phyloP scores from a whole-genome alignment of 2,329 filamentous ascomycete species.

The Graphiopsis chlorocephala region DNA sequence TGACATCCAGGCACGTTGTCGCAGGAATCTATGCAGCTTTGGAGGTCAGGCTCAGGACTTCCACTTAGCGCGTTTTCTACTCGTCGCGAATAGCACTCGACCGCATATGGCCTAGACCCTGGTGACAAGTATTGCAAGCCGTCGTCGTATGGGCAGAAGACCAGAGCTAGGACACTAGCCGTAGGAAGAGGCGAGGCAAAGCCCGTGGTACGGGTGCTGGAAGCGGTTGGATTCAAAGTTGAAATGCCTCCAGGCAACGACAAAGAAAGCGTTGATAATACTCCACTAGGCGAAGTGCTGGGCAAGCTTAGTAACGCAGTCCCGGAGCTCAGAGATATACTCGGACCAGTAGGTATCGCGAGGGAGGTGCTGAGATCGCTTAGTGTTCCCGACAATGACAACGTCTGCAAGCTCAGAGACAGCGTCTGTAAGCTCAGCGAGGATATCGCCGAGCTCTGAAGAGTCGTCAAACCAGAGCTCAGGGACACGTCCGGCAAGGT shows the following conservation, averaged over 20 bases:
- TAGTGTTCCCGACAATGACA: neutral
- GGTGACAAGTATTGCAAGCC: constrained; percentile 27
- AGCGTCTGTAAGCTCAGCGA: constrained; percentile 9
- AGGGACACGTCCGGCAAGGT: constrained; percentile 12
- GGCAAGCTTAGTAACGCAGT: constrained; percentile 2
- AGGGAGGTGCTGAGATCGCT: constrained; percentile 15
- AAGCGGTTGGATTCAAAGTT: neutral
- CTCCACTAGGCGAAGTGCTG: constrained; percentile 1
- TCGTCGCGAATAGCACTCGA: constrained; percentile 24
- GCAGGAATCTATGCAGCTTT: constrained; percentile 27
- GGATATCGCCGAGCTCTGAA: constrained; percentile 8
- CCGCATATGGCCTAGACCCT: constrained; percentile 22
- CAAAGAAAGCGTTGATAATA: neutral
- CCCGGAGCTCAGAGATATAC: constrained; percentile 10
- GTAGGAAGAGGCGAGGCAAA: constrained; percentile 19
- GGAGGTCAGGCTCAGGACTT: constrained; percentile 19
- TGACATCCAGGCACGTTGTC: constrained; percentile 20
- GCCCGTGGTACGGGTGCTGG: neutral
- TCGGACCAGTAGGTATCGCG: constrained; percentile 2
- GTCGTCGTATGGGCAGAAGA: constrained; percentile 27
- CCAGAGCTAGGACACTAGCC: constrained; percentile 19
- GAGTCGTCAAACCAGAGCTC: constrained; percentile 13
- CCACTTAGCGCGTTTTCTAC: constrained; percentile 18
- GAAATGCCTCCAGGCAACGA: neutral
- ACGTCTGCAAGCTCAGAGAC: constrained; percentile 9